These are phyloP conservation scores for Daedaleopsis nitida DNA, from an alignment of 768 basidiomycete genomes.

Conservation along the genomic window DNA sequence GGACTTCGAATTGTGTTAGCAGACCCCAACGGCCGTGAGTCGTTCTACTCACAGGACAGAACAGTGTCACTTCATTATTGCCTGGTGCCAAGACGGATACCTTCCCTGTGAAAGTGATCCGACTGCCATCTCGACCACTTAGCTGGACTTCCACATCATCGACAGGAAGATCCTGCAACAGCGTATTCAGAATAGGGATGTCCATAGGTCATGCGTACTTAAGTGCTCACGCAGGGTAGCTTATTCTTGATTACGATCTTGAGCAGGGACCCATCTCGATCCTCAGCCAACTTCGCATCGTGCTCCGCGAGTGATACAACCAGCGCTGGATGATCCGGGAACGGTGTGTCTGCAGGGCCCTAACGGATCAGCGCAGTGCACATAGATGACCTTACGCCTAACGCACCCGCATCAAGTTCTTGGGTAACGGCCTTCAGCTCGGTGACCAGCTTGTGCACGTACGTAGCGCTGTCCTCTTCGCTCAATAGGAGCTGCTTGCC, in stretches of 20 bases:
- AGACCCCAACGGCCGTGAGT: neutral
- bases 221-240: conserved; percentile 65
- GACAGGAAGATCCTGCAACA: conserved; percentile 54
- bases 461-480: conserved; percentile 50
- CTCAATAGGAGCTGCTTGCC: conserved; percentile 56
- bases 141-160: conserved; percentile 66
- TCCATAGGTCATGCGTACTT: neutral
- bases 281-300: conserved; percentile 53
- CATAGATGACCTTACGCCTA: neutral
- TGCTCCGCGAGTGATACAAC: conserved; percentile 47
- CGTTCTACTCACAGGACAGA: conserved; percentile 64
- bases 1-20: conserved; percentile 45
- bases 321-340: conserved; percentile 71
- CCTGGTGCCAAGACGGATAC: conserved; percentile 56
- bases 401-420: conserved; percentile 55
- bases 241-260: conserved; percentile 62
- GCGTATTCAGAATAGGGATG: conserved; percentile 10
- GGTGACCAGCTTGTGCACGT: conserved; percentile 53
- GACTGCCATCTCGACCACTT: conserved; percentile 62
- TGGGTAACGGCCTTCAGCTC: conserved; percentile 51
- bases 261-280: conserved; percentile 67
- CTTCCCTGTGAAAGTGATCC: conserved; percentile 54
- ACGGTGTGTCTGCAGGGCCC: conserved; percentile 54
- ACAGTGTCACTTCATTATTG: conserved; percentile 55
- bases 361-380: neutral